Evolutionary conservation across 495 filamentous ascomycete species (phyloP).

Genomic region (Pseudomonodictys pantanalensis): DNA sequence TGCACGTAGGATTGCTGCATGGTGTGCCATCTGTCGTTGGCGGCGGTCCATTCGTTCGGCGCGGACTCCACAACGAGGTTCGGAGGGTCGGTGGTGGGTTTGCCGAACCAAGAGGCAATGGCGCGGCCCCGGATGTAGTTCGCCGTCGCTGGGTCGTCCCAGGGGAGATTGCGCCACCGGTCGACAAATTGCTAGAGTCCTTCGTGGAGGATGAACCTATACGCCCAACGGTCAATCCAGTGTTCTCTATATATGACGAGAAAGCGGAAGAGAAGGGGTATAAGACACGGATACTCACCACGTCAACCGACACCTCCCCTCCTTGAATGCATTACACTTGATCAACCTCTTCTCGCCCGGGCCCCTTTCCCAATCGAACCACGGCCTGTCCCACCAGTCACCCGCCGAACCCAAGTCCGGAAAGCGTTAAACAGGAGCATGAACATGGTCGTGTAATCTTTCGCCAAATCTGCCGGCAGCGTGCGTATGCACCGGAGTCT

Average conservation of each 20-base stretch:
- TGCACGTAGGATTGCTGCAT: slow-evolving; percentile 20
- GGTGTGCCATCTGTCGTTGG: slow-evolving; percentile 25
- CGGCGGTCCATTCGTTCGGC: slow-evolving; percentile 25
- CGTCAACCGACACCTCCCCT: too few species aligned
- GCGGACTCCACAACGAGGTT: slow-evolving; percentile 18
- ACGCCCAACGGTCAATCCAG: too few species aligned
- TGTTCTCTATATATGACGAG: too few species aligned
- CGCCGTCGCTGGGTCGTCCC: not conserved
- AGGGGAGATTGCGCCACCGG: slow-evolving; percentile 22
- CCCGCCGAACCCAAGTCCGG: slow-evolving; percentile 16
- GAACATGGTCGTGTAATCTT: slow-evolving; percentile 32
- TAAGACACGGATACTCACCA: too few species aligned
- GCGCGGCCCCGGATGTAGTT: slow-evolving; percentile 27
- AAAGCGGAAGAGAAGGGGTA: too few species aligned
- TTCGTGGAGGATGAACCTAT: slow-evolving; percentile 29
- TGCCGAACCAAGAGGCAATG: slow-evolving; percentile 21
- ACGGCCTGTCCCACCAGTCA: slow-evolving; percentile 20
- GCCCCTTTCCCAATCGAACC: slow-evolving; percentile 28
- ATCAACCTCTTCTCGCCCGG: slow-evolving; percentile 25
- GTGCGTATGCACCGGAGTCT: slow-evolving; percentile 17
- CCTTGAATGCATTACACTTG: slow-evolving; percentile 21
- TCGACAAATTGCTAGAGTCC: slow-evolving; percentile 27
- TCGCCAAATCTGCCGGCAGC: slow-evolving; percentile 7
- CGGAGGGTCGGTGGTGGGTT: slow-evolving; percentile 4
- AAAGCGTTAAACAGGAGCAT: slow-evolving; percentile 24